phyloP scores from a whole-genome alignment of 129 eudicot species.

The Flaveria bidentis region DNA sequence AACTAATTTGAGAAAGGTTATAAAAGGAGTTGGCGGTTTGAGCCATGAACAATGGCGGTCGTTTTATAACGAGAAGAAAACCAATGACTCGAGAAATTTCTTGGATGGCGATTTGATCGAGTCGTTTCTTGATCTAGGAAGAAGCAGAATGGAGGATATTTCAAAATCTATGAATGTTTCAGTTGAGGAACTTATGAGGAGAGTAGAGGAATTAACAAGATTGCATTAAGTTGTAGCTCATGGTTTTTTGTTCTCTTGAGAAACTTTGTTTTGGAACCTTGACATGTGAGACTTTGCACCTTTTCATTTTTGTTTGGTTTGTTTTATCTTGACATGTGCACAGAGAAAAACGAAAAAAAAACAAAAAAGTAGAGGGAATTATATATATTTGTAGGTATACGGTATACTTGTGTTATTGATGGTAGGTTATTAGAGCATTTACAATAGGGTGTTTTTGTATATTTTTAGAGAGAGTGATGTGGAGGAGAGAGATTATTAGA shows the following conservation, averaged over 20 bases:
- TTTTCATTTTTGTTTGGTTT: slow-evolving; percentile 10
- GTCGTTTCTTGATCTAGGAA: slow-evolving; percentile 82
- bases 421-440: no score
- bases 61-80: slow-evolving; percentile 87
- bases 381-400: not conserved
- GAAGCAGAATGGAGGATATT: slow-evolving; percentile 81
- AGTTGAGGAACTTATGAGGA: slow-evolving; percentile 89
- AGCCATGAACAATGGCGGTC: slow-evolving; percentile 98
- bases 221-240: slow-evolving; percentile 47
- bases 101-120: slow-evolving; percentile 93
- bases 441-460: no score
- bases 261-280: not conserved
- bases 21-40: slow-evolving; percentile 94
- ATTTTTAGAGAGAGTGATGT: no score
- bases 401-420: no score
- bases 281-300: not conserved
- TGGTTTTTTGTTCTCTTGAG: not conserved
- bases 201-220: slow-evolving; percentile 93
- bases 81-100: slow-evolving; percentile 70
- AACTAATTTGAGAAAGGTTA: slow-evolving; percentile 67
- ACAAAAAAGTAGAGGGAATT: not conserved
- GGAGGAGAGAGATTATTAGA: no score
- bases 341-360: not conserved
- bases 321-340: slow-evolving; percentile 28
- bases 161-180: slow-evolving; percentile 69